These are phyloP conservation scores for Sordaria brevicollis DNA, from an alignment of 495 filamentous ascomycete genomes.

Conservation along the genomic window DNA sequence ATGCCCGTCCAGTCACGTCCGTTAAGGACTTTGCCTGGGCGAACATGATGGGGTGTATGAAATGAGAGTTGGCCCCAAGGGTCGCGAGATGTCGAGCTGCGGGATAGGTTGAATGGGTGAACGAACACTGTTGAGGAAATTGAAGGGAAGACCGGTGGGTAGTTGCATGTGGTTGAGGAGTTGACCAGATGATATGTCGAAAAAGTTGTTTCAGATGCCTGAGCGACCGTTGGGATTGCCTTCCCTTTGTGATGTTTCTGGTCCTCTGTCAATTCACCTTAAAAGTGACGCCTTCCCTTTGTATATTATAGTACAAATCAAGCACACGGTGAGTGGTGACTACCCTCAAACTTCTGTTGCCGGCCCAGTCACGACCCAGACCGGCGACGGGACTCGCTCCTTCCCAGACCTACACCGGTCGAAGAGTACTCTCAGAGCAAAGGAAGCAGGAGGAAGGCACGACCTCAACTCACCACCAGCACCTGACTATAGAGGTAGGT, in stretches of 20 bases:
- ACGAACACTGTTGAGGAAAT: not conserved
- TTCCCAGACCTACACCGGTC: not conserved
- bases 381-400: not conserved
- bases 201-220: not conserved
- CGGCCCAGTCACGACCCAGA: not conserved
- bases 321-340: too few species aligned
- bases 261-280: not conserved
- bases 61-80: not conserved
- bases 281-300: not conserved
- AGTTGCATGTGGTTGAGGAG: too few species aligned
- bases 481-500: too few species aligned
- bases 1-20: not conserved
- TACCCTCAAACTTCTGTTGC: not conserved
- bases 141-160: not conserved
- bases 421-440: not conserved
- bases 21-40: not conserved
- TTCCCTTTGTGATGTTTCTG: not conserved
- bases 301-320: too few species aligned
- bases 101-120: not conserved
- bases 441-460: not conserved
- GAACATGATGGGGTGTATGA: too few species aligned
- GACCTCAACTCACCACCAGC: not conserved
- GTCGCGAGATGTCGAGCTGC: not conserved
- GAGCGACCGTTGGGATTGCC: not conserved
- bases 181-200: not conserved